These are phyloP conservation scores for Acanthamoeba sp. DNA, from an alignment of 208 protist genomes.

Conservation along the genomic window DNA sequence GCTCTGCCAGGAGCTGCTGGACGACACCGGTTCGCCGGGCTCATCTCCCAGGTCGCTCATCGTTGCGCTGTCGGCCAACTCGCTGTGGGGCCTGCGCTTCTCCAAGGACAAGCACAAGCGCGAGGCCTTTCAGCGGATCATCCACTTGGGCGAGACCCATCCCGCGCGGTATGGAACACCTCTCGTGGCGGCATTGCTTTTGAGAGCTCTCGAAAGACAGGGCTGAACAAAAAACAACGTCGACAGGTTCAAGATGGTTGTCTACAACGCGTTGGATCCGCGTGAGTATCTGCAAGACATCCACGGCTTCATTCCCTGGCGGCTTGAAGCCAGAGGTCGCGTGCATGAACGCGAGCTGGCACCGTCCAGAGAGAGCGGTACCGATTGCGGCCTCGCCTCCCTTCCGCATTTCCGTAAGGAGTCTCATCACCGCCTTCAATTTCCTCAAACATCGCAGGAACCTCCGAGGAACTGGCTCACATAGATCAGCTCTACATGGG, in stretches of 20 bases:
- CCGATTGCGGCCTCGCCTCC: neutral
- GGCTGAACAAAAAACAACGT: neutral
- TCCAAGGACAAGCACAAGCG: constrained; percentile 63
- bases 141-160: constrained; percentile 25
- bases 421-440: no score
- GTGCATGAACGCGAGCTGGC: neutral
- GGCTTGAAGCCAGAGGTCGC: constrained; percentile 42
- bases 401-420: no score
- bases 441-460: neutral
- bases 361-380: neutral
- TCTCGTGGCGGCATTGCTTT: no score
- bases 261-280: constrained; percentile 53
- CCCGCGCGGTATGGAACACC: constrained; percentile 44
- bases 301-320: constrained; percentile 64
- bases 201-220: no score
- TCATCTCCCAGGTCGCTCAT: neutral
- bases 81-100: constrained; percentile 64
- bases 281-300: constrained; percentile 30
- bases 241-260: constrained; percentile 50
- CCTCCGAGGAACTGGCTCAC: neutral
- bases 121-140: constrained; percentile 1
- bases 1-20: neutral
- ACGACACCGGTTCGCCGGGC: neutral
- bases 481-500: neutral
- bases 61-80: neutral